Conservation (phyloP, 768 basidiomycete genomes). For the Jaapia argillacea region DNA sequence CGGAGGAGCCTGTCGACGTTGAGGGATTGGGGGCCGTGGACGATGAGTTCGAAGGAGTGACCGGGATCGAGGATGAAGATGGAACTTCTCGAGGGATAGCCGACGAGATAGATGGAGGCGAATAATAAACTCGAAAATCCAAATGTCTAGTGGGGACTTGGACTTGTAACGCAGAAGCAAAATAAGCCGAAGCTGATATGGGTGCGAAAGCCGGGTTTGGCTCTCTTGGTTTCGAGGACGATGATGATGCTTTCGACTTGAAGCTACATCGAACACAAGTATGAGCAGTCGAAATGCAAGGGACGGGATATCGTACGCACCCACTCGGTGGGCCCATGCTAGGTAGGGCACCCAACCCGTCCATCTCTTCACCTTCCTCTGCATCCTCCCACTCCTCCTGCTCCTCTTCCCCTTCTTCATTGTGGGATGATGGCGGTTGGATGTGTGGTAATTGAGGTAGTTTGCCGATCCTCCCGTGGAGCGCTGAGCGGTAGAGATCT, state of each 20-base stretch:
- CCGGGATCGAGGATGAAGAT: too few relatives aligned
- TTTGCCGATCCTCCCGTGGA: slow-evolving; percentile 66
- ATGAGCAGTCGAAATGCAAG: slow-evolving; percentile 10
- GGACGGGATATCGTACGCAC: slow-evolving; percentile 27
- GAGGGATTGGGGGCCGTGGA: too few relatives aligned
- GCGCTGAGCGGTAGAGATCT: slow-evolving; percentile 64
- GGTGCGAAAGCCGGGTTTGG: slow-evolving; percentile 64
- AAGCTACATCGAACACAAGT: slow-evolving; percentile 21
- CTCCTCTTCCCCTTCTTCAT: slow-evolving; percentile 29
- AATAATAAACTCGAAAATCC: slow-evolving; percentile 77
- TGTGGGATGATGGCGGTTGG: not conserved
- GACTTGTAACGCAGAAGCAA: slow-evolving; percentile 73
- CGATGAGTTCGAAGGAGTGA: too few relatives aligned
- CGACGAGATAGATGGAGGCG: slow-evolving; percentile 45
- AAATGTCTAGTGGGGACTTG: slow-evolving; percentile 49
- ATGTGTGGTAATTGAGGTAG: slow-evolving; percentile 37
- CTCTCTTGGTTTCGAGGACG: slow-evolving; percentile 16
- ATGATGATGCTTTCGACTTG: slow-evolving; percentile 12
- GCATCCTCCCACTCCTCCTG: slow-evolving; percentile 44
- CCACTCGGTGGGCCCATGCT: slow-evolving; percentile 53
- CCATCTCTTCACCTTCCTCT: slow-evolving; percentile 45
- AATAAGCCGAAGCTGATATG: slow-evolving; percentile 69
- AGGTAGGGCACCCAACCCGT: slow-evolving; percentile 53
- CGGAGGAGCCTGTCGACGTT: slow-evolving; percentile 9
- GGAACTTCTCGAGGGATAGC: too few relatives aligned